Base-by-base conservation (phyloP, 2,329 filamentous ascomycete genomes). In the Tolypocladium paradoxum region DNA sequence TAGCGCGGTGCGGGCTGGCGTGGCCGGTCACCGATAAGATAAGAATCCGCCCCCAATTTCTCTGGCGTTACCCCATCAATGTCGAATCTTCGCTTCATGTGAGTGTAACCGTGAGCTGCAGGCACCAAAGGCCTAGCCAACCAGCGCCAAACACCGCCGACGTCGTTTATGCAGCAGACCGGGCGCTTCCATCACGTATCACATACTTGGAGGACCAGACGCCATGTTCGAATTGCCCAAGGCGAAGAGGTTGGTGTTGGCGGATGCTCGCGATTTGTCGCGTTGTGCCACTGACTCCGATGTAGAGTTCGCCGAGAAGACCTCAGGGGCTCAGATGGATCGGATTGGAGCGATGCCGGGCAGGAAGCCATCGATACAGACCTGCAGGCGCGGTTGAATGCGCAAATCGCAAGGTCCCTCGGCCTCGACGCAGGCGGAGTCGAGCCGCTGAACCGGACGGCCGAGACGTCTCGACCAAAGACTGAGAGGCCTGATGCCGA, bases 251-350 rank as follows among this genome's bases (percentile, higher is more conserved):
- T 68, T 48, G 37, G 57, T 29, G 11, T 5, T 9, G 7, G 27
- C 27, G 24, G 6, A 46, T 12, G 18, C 16, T 6, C 14, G n/a
- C 27, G 43, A 9, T n/a, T 7, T 49, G 8, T 20, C 37, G 22
- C 27, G 31, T 24, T 14, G 29, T n/a, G 29, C 4, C 8, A 31
- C 54, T 55, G 51, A 52, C 49, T 48, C 22, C 14, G 24, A 9
- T 18, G 11, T 52, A 81, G 81, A 56, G 75, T 84, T 52, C 75
- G 80, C 33, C 73, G 81, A 52, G 72, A 77, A 57, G 78, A 83
- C 38, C 66, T 84, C 22, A 70, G 72, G 53, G 68, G 64, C 48
- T 71, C 71, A 12, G 65, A 64, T 47, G 59, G 58, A 14, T 61
- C 59, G 3, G 56, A 56, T 14, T 53, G 55, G 34, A 61, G 59